Evolutionary conservation across 768 basidiomycete species (phyloP), one percentile per base, ranked within the genome.

Genomic region (Mycena kentingensis): DNA sequence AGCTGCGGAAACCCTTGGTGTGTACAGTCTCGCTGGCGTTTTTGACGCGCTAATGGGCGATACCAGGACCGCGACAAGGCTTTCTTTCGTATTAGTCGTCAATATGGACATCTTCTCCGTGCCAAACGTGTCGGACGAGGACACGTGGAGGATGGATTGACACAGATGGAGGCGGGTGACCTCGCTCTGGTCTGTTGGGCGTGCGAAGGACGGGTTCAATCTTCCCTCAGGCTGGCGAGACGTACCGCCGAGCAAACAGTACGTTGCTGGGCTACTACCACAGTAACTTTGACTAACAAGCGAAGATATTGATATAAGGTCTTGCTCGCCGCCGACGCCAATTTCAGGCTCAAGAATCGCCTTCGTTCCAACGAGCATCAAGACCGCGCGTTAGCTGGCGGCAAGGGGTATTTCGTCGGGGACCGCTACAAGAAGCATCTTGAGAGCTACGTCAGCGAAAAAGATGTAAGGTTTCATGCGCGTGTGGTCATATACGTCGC

Each of bases 181-280:
- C 36, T 27, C 4, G 55, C 60, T 1, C 49, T 56, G 3, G 19
- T 49, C 7, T 61, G 60, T 27, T 58, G 57, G 58, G 45, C 58
- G 4, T 62, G 60, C 61, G 5, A 54, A 51, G 5, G 39, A 49
- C 15, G 45, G 31, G 15, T 46, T 26, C 2, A 63, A 63, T 31
- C 48, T 63, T 0, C 61, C 55, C 2, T 49, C 32, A 1, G 46
- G 44, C 21, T 63, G 61, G 61, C 45, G 5, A 24, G 32, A 5
- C 51, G 56, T 3, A 15, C 29, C 2, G n/a, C 35, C 2, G 37
- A 44, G 36, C 31, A 16, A 32, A 8, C 8, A 32, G 31, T 32
- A 32, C 31, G 31, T 32, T 8, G 31, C 31, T 32, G 31, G 31
- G 31, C 10, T 32, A 16, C 10, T 16, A n/a, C n/a, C n/a, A n/a